These are phyloP conservation scores for Streptanthus diversifolius DNA, from an alignment of 345 rosid genomes.

Conservation along the genomic window DNA sequence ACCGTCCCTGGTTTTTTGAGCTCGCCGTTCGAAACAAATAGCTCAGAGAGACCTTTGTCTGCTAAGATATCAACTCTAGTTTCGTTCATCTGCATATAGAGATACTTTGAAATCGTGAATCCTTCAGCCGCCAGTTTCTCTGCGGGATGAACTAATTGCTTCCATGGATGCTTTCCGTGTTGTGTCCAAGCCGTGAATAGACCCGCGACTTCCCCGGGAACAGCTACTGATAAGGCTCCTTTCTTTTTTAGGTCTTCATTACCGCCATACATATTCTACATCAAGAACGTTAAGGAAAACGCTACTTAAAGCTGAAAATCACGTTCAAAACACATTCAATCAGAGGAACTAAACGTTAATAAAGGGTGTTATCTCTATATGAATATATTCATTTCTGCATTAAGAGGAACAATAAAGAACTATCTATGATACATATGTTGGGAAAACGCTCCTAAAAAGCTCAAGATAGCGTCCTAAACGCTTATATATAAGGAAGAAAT, in stretches of 20 bases:
- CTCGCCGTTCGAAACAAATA: constrained; percentile 39
- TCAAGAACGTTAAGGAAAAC: neutral
- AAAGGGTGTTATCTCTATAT: neutral
- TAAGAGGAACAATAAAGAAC: neutral
- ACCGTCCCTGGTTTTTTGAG: constrained; percentile 38
- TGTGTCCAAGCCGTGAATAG: constrained; percentile 50
- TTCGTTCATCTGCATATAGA: constrained; percentile 45
- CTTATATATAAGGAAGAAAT: too few species aligned
- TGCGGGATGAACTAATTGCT: constrained; percentile 44
- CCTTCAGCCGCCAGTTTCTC: constrained; percentile 38
- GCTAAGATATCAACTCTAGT: constrained; percentile 38
- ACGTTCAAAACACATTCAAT: neutral
- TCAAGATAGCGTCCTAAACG: too few species aligned
- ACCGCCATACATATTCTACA: constrained; percentile 51
- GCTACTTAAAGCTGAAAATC: neutral
- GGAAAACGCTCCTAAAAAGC: neutral
- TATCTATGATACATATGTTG: neutral
- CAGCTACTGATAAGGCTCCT: constrained; percentile 55
- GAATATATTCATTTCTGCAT: too few species aligned
- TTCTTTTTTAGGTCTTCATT: constrained; percentile 35
- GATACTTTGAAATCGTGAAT: constrained; percentile 47
- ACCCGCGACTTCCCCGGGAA: constrained; percentile 61
- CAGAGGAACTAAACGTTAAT: neutral
- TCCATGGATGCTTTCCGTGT: constrained; percentile 56
- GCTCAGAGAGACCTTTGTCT: constrained; percentile 46